A percentile compares a stretch with the other conserved stretches of the same genome.
phyloP scores from a whole-genome alignment of 2,329 filamentous ascomycete species.

The Aspergillus ibericus region DNA sequence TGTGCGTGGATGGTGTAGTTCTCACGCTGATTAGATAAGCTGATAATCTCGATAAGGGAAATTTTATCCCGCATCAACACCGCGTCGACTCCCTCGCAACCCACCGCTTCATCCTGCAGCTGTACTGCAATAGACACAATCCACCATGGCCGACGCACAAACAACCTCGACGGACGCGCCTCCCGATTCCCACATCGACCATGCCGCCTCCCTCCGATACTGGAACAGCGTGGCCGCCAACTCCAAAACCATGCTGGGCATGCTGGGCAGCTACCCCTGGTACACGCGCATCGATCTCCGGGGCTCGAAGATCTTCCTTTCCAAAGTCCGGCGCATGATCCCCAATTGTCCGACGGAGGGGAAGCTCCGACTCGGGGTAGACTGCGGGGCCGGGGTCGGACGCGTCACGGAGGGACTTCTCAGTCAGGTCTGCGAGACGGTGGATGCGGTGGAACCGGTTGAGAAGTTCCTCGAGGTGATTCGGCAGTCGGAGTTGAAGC shows the following conservation, averaged over 20 bases:
- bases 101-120: background rate
- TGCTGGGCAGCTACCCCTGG: conserved; percentile 69
- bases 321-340: conserved; percentile 55
- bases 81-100: background rate
- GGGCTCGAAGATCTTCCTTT: conserved; percentile 66
- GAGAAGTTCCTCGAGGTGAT: conserved; percentile 72
- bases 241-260: conserved; percentile 54
- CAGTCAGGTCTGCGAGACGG: conserved; percentile 64
- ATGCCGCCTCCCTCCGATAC: conserved; percentile 37
- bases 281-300: conserved; percentile 70
- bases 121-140: background rate
- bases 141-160: background rate
- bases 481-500: conserved; percentile 35
- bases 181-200: conserved; percentile 30
- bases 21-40: conserved; percentile 4
- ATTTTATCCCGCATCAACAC: background rate
- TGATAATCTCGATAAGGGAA: background rate
- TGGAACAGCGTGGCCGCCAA: conserved; percentile 38
- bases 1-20: background rate
- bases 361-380: conserved; percentile 46
- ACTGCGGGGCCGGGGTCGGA: conserved; percentile 73
- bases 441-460: conserved; percentile 86
- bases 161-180: background rate
- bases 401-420: conserved; percentile 77
- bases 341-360: conserved; percentile 12